Evolutionary conservation across 805 yeast genomes (phyloP).

Genomic region (Nakazawaea ambrosiae): DNA sequence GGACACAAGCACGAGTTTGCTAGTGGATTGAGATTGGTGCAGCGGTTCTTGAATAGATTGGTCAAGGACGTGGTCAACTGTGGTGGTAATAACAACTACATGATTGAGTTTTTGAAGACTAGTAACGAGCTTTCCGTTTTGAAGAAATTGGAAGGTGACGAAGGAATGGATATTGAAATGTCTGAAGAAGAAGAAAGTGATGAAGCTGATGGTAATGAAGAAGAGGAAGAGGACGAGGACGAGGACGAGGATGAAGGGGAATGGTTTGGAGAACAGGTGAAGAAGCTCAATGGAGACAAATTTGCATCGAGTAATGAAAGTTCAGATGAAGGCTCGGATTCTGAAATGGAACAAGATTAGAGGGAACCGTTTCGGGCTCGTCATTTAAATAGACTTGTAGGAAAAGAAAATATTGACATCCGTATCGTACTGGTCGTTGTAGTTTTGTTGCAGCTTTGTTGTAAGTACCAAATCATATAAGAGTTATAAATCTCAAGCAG

Average conservation of each 20-base stretch:
- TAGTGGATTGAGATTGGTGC: slow-evolving; percentile 60
- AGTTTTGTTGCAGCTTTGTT: no score
- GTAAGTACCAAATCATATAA: no score
- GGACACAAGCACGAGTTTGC: slow-evolving; percentile 55
- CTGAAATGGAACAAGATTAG: slow-evolving; percentile 1
- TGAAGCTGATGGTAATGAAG: slow-evolving; percentile 23
- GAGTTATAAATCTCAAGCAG: no score
- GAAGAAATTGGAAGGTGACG: slow-evolving; percentile 2
- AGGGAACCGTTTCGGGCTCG: no score
- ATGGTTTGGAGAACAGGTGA: slow-evolving; percentile 27
- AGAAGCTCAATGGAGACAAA: slow-evolving; percentile 23
- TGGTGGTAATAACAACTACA: slow-evolving; percentile 46
- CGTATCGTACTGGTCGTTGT: no score
- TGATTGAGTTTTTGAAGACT: slow-evolving; percentile 42
- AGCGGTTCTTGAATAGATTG: slow-evolving; percentile 63
- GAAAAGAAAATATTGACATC: no score
- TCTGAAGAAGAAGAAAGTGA: slow-evolving; percentile 19
- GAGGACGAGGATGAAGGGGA: slow-evolving; percentile 27
- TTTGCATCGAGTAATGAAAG: slow-evolving; percentile 27
- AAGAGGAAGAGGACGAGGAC: slow-evolving; percentile 19
- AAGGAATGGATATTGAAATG: slow-evolving; percentile 14
- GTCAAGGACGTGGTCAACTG: slow-evolving; percentile 66
- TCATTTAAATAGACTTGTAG: no score
- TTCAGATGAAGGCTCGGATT: slow-evolving; percentile 10
- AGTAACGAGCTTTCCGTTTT: slow-evolving; percentile 10